Evolutionary conservation across 2,329 filamentous ascomycete species (phyloP), one percentile per base, ranked within the genome.

Genomic region (Monilinia aucupariae): DNA sequence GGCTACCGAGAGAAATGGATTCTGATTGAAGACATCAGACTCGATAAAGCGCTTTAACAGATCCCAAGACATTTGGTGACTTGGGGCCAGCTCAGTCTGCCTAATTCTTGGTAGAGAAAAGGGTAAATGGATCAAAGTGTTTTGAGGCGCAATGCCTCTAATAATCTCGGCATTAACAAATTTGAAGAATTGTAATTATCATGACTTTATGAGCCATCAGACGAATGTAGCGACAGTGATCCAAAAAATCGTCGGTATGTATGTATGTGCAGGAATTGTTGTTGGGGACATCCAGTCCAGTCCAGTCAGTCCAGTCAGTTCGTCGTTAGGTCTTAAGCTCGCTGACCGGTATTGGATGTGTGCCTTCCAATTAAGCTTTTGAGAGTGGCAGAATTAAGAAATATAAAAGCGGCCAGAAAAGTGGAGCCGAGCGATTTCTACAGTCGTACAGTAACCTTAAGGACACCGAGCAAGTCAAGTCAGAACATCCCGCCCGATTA

Each of bases 21-120:
- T 88, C 79, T 90, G 88, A 81, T 92, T 93, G 83, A 94, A 94
- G 81, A 94, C 89, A 82, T 94, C 90, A 80, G 89, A 92, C 83
- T 93, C 90, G 81, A 94, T 86, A 85, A 93, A 92, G 78, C 90
- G 86, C 82, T 91, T 89, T 76, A 94, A 84, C 80, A 94, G 82
- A 81, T 92, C 89, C 90, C 90, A 93, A 80, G 86, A 89, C 86
- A 87, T 88, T 68, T 67, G 67, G 64, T 58, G 59, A 61, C 59
- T 39, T 25, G 59, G 59, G 50, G 55, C 41, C 59, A 61, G 59
- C 50, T 61, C 39, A 39, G 30, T 61, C 41, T 61, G 39, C 59
- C 59, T 47, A 48, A 45, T 55, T 61, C 50, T 43, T 61, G 43
- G 65, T 54, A n/a, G 8, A 53, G 49, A 51, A 63, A 62, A 64